Evolutionary conservation across 306 rosid genomes (phyloP), one percentile per base, ranked within the genome.

Genomic region (Glycine latifolia): DNA sequence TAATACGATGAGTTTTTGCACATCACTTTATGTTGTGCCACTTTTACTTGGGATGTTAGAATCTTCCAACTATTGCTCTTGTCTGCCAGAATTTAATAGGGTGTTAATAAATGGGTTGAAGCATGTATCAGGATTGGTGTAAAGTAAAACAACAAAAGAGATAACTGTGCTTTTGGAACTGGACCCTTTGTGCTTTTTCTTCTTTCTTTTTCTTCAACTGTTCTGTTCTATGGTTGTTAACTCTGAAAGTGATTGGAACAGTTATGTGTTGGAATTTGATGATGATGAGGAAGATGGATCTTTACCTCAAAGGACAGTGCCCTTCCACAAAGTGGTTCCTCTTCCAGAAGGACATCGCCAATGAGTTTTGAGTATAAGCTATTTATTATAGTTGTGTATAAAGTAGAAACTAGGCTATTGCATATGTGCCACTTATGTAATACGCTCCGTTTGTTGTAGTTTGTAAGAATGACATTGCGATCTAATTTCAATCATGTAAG

Each of bases 221-320:
- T 12, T 26, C 10, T 26, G 10, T 55, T 60, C 48, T 15, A 48
- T 74, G 71, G 41, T 78, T 31, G 60, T 26, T 81, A 50, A 58
- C 79, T 72, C 53, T 81, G 2, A 56, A 5, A 58, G 44, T 85
- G 78, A 52, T 86, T 85, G 87, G 83, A 76, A 80, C 98, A 96
- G 99, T 59, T 96, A 91, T 89, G 14, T 90, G 69, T 84, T 96
- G 87, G 99, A 96, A 87, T 96, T 96, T 69, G 99, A 96, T 8
- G 99, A 96, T 46, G 99, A 96, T n/a, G 98, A 92, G 77, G 99
- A 96, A 91, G 97, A 96, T 55, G 99, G 99, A 46, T 87, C 98
- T 11, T 77, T 96, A 83, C 99, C 99, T 49, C 91, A 96, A 85
- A 92, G 99, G 89, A 85, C 85, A 8, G 98, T 93, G 43, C 94